phyloP scores from a whole-genome alignment of 495 filamentous ascomycete genomes.

The Hypoxylon fragiforme region DNA sequence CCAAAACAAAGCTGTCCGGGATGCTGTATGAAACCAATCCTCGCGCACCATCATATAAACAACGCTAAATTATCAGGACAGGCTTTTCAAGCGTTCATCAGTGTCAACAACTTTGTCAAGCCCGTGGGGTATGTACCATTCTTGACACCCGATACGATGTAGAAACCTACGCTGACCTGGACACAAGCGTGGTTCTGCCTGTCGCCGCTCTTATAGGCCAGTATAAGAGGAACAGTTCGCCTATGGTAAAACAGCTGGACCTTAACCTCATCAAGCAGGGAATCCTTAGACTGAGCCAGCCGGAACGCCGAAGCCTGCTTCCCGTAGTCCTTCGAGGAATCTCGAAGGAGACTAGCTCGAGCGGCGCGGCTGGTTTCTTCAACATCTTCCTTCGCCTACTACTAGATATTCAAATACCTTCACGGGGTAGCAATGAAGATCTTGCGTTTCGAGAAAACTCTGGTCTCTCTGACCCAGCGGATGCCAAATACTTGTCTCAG shows the following conservation, averaged over 20 bases:
- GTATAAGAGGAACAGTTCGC: constrained; percentile 74
- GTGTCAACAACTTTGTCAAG: constrained; percentile 49
- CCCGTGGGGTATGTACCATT: constrained; percentile 43
- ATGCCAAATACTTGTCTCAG: constrained; percentile 71
- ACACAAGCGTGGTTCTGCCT: constrained; percentile 71
- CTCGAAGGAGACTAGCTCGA: constrained; percentile 62
- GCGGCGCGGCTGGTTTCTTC: constrained; percentile 74
- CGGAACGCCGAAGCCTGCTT: constrained; percentile 60
- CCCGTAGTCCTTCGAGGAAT: constrained; percentile 74
- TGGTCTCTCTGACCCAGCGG: constrained; percentile 62
- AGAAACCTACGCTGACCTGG: constrained; percentile 1
- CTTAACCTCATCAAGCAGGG: constrained; percentile 87
- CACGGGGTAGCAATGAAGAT: constrained; percentile 79
- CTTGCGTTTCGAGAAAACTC: constrained; percentile 63
- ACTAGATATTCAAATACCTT: constrained; percentile 69
- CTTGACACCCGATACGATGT: background rate
- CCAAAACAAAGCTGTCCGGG: constrained; percentile 73
- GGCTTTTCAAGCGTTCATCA: constrained; percentile 38
- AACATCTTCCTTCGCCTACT: constrained; percentile 80
- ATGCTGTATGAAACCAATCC: constrained; percentile 26
- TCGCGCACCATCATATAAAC: background rate
- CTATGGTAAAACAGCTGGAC: constrained; percentile 86
- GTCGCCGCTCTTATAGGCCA: constrained; percentile 82
- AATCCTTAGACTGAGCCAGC: constrained; percentile 64
- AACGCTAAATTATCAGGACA: constrained; percentile 21